Conservation (phyloP, 371 early-diverging fungal genomes). For the Mortierella sp. region DNA sequence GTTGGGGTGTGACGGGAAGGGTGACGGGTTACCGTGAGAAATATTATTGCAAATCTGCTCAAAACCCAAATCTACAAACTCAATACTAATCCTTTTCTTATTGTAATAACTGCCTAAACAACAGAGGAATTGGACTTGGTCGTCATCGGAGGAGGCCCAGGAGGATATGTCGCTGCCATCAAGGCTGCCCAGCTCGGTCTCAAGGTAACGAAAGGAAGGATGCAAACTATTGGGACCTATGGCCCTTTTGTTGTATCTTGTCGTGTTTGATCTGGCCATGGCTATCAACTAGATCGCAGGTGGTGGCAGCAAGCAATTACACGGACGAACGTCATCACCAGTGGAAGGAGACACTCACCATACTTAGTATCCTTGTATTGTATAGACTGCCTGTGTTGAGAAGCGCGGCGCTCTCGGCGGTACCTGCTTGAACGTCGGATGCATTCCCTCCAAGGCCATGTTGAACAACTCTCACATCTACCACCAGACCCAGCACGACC, state of each 20-base stretch:
- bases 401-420: conserved; percentile 97
- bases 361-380: not conserved
- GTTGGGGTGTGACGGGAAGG: not conserved
- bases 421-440: conserved; percentile 98
- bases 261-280: not conserved
- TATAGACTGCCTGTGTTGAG: conserved; percentile 96
- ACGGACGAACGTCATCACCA: not conserved
- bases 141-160: conserved; percentile 97
- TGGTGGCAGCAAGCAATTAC: not conserved
- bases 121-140: conserved; percentile 83
- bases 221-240: too few species aligned
- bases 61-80: conserved; percentile 15
- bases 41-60: not conserved
- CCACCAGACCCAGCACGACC: conserved; percentile 93
- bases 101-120: not conserved
- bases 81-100: conserved; percentile 7
- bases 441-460: conserved; percentile 99
- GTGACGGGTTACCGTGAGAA: conserved; percentile 50
- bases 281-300: not conserved
- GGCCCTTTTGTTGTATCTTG: not conserved
- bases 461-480: conserved; percentile 98
- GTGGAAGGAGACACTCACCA: not conserved
- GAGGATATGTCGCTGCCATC: conserved; percentile 99
- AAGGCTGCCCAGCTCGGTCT: conserved; percentile 98
- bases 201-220: conserved; percentile 72